Conservation (phyloP, 2,329 filamentous ascomycete genomes). For the Aspergillus pseudoterreus region DNA sequence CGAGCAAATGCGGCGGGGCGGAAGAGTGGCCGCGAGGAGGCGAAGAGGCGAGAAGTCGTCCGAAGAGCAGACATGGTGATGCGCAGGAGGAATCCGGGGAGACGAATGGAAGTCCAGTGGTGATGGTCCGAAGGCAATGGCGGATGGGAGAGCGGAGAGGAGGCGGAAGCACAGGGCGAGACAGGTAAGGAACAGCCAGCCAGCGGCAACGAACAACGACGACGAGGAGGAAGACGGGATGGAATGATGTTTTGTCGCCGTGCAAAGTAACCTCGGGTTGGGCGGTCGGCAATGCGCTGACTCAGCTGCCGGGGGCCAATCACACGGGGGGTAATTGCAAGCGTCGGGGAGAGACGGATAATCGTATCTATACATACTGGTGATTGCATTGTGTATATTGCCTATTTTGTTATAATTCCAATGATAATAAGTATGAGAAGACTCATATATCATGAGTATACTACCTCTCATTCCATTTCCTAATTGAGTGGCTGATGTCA, state of each 20-base stretch:
- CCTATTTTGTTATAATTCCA: too few relatives aligned
- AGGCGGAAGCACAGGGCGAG: not conserved
- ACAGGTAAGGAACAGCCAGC: constrained; percentile 11
- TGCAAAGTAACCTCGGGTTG: constrained; percentile 34
- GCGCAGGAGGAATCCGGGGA: constrained; percentile 7
- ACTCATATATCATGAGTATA: not conserved
- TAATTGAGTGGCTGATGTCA: too few relatives aligned
- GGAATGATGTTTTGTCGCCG: constrained; percentile 26
- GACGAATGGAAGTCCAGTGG: constrained; percentile 2
- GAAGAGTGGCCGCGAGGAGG: constrained; percentile 41
- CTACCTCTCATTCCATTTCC: not conserved
- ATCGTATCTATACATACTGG: too few relatives aligned
- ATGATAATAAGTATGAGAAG: too few relatives aligned
- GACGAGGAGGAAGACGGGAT: constrained; percentile 14
- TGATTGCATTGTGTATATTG: too few relatives aligned
- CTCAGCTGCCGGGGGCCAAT: constrained; percentile 28
- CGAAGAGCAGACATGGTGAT: constrained; percentile 48
- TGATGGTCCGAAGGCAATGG: not conserved
- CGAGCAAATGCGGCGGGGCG: constrained; percentile 38
- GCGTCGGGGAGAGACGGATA: constrained; percentile 36
- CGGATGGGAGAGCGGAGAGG: constrained; percentile 1
- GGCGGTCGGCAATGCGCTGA: constrained; percentile 29
- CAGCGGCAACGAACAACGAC: constrained; percentile 19
- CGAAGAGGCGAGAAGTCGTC: constrained; percentile 44
- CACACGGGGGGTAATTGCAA: constrained; percentile 31